Evolutionary conservation across 2,329 filamentous ascomycete genomes (phyloP), one percentile per base, ranked within the genome.

Genomic region (Neonectria faginata): DNA sequence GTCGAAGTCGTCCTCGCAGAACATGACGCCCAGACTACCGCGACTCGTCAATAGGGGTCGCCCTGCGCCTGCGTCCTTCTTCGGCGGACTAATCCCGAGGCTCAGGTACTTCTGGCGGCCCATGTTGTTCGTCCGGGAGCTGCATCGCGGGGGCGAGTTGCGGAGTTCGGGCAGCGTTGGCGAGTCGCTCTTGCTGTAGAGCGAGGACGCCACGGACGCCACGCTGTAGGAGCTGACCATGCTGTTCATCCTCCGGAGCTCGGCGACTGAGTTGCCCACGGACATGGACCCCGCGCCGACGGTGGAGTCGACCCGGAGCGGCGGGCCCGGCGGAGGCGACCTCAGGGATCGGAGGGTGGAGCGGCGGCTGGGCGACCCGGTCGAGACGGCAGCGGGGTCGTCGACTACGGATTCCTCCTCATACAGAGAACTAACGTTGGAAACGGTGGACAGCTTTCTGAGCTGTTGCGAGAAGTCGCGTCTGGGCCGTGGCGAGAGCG

Each of bases 191-290:
- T 77, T 78, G 51, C 57, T 67, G 33, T 65, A 41, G 62, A 60
- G n/a, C 14, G 72, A 70, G 8, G 76, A 80, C 1, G 71, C 70
- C 47, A 79, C 69, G 0, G 82, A 82, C 1, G 78, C 77, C 18
- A 75, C 74, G 76, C 83, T 84, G 60, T 80, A 78, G 2, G 80
- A 78, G 70, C 81, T 85, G 48, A 85, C 71, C 57, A 83, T 76
- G 74, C 84, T 87, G 77, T 88, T 88, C 85, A 88, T 88, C 55
- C 85, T 80, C 10, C 86, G 81, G 60, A 88, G 82, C 73, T 86
- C 82, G 18, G 81, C 80, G 31, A 87, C 82, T 2, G 84, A 80
- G 64, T 74, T 77, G n/a, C 80, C 76, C 12, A 84, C 72, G 8
- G 72, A 74, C 12, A 84, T 72, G 6, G 72, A 73, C 10, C 64